These are phyloP conservation scores for Paramecium sexaurelia DNA, from an alignment of 73 alveolate species.

Conservation along the genomic window DNA sequence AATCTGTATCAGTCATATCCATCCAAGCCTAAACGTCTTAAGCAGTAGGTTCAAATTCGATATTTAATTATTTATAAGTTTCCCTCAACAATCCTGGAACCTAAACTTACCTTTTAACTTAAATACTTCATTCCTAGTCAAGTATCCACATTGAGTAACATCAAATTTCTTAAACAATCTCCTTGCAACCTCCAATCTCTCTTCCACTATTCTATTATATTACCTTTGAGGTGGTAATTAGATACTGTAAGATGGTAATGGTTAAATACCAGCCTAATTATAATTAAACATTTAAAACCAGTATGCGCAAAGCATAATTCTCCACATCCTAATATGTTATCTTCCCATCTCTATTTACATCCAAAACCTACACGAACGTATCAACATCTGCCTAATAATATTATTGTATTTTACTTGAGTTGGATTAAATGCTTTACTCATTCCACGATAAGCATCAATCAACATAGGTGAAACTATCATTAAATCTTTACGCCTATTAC, in stretches of 20 bases:
- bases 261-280: background rate
- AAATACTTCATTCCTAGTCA: constrained; percentile 54
- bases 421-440: constrained; percentile 42
- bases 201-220: constrained; percentile 51
- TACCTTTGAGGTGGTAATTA: constrained; percentile 32
- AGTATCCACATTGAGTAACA: constrained; percentile 10
- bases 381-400: constrained; percentile 1
- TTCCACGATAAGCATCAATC: constrained; percentile 10
- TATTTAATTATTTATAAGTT: constrained; percentile 42
- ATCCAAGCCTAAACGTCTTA: constrained; percentile 59
- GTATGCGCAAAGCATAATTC: constrained; percentile 49
- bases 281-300: background rate
- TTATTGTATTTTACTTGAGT: background rate
- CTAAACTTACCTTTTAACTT: background rate
- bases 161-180: constrained; percentile 58
- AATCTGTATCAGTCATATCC: constrained; percentile 53
- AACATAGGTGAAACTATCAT: background rate
- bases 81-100: constrained; percentile 36
- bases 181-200: constrained; percentile 66
- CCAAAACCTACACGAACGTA: constrained; percentile 14
- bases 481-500: background rate
- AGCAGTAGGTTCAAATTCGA: constrained; percentile 30
- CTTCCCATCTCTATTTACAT: constrained; percentile 51
- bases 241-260: constrained; percentile 38
- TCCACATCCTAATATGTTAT: constrained; percentile 48